These are phyloP conservation scores for Tylopilus balloui DNA, from an alignment of 768 basidiomycete genomes.

Conservation along the genomic window DNA sequence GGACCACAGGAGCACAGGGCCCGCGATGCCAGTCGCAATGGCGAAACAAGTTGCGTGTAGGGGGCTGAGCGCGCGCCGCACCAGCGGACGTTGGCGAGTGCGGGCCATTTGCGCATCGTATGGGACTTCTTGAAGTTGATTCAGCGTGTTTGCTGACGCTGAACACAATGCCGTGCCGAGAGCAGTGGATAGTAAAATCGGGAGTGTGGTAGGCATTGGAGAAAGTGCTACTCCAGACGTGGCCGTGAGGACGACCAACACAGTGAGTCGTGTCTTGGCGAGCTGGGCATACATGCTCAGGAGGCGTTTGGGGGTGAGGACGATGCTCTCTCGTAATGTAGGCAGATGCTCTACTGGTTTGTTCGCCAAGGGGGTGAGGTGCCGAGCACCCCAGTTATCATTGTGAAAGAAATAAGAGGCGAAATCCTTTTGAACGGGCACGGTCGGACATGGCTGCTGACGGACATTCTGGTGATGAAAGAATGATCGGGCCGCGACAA, in stretches of 20 bases:
- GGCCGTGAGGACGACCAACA: slow-evolving; percentile 81
- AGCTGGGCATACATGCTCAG: slow-evolving; percentile 73
- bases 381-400: slow-evolving; percentile 42
- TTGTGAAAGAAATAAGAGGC: slow-evolving; percentile 66
- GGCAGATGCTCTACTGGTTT: slow-evolving; percentile 15
- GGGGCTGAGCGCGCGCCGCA: slow-evolving; percentile 77
- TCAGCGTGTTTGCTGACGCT: slow-evolving; percentile 90
- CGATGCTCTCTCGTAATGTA: slow-evolving; percentile 35
- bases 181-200: slow-evolving; percentile 81
- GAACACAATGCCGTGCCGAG: slow-evolving; percentile 87
- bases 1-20: slow-evolving; percentile 71
- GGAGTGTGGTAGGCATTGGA: slow-evolving; percentile 78
- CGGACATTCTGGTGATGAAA: background rate
- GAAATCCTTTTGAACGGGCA: slow-evolving; percentile 27
- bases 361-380: slow-evolving; percentile 10
- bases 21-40: slow-evolving; percentile 66
- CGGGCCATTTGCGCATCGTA: slow-evolving; percentile 96
- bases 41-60: slow-evolving; percentile 84
- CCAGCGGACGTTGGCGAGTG: slow-evolving; percentile 83
- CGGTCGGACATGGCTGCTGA: background rate
- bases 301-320: slow-evolving; percentile 48
- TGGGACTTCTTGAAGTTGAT: slow-evolving; percentile 92
- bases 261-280: slow-evolving; percentile 78
- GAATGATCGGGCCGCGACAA: slow-evolving; percentile 5
- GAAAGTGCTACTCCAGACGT: slow-evolving; percentile 93